Evolutionary conservation across 441 rosid species (phyloP), one percentile per base, ranked within the genome.

Genomic region (Brassica balearica): DNA sequence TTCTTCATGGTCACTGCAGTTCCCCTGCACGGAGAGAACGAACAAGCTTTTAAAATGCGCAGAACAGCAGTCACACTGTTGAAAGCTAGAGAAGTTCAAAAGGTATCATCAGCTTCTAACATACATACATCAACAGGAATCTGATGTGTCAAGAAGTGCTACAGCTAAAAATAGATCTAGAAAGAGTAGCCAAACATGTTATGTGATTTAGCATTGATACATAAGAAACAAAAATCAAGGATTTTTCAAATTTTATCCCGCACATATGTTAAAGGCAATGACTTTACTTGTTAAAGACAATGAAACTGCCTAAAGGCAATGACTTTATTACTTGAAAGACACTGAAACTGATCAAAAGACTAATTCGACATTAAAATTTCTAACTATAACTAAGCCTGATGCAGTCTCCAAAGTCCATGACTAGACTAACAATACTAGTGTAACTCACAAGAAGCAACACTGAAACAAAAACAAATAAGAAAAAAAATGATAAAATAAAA

Each of bases 1-100:
- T 90, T 96, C 87, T 91, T 94, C 93, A 94, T 92, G 6, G 86
- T 89, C 32, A 90, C 81, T 41, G 95, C 97, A 76, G 88, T 89
- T 72, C 97, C 99, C 83, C 97, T 94, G 84, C 70, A 25, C 7
- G 12, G 19, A 0, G 20, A 34, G 8, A 34, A 12, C 0, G 56
- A 38, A 29, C 1, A 70, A n/a, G 4, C 25, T 55, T 55, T 51
- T 51, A n/a, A 51, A 51, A 51, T 51, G 56, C 2, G 8, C 3
- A 51, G 56, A 51, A 5, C 56, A 51, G 3, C 56, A 51, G 56
- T 51, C 56, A 51, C 17, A 51, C 8, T 51, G 56, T n/a, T n/a
- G 14, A 51, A 51, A 14, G 8, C 56, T n/a, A 51, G 56, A 51
- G 56, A 51, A 23, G 48, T 17, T 60, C 61, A 32, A 75, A 70